Percentiles rank a stretch among this genome's conserved stretches.
phyloP scores from a whole-genome alignment of 2,329 filamentous ascomycete genomes.

The Pleoardoris graminearum region DNA sequence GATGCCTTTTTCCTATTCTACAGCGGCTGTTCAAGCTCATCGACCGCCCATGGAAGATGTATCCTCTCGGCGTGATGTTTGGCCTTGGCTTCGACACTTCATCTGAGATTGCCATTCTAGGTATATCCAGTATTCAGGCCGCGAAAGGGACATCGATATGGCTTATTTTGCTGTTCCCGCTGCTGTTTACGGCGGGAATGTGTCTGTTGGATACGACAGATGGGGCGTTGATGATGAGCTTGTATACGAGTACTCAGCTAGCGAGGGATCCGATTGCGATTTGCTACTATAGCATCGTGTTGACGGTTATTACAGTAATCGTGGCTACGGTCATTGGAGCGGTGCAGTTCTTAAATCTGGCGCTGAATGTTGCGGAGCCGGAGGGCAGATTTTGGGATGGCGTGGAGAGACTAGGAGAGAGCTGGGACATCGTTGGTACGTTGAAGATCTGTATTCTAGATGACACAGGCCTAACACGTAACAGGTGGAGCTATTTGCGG shows the following conservation, averaged over 20 bases:
- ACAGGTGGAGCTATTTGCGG: constrained; percentile 75
- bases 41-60: constrained; percentile 89
- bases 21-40: constrained; percentile 75
- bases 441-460: not conserved
- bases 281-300: constrained; percentile 87
- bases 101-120: constrained; percentile 88
- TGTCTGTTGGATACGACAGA: constrained; percentile 91
- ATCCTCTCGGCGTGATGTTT: constrained; percentile 81
- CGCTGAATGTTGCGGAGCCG: constrained; percentile 74
- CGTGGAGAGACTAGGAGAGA: constrained; percentile 59
- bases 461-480: constrained; percentile 4
- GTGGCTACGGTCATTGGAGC: constrained; percentile 85
- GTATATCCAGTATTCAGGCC: constrained; percentile 86
- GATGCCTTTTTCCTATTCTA: constrained; percentile 72
- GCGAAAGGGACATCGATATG: constrained; percentile 86
- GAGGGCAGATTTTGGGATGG: constrained; percentile 88
- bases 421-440: constrained; percentile 44
- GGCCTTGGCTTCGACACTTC: constrained; percentile 95
- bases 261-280: constrained; percentile 84
- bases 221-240: constrained; percentile 90
- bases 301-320: constrained; percentile 80
- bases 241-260: constrained; percentile 81
- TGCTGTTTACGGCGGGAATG: constrained; percentile 94
- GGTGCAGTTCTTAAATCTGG: constrained; percentile 79
- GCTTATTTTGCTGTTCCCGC: constrained; percentile 89